Percentiles rank a stretch among this genome's conserved stretches.
phyloP scores from a whole-genome alignment of 129 eudicot species.

The Centrapalus pauciflorus region DNA sequence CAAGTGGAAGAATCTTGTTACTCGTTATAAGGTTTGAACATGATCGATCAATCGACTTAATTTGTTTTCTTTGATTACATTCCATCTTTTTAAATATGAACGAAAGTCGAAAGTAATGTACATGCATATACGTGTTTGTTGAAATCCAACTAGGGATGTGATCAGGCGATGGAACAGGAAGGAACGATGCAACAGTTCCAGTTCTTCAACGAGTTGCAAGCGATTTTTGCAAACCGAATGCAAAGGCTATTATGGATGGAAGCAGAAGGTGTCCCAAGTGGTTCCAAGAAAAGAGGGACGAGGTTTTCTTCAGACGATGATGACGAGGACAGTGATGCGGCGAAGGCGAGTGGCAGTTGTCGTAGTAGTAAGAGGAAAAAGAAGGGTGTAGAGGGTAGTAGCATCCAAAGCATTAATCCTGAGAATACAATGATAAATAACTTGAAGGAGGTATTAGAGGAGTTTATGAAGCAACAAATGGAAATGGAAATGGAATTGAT shows the following conservation, averaged over 20 bases:
- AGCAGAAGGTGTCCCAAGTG: conserved; percentile 46
- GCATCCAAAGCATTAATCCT: background rate
- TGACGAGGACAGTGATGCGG: conserved; percentile 45
- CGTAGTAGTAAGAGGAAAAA: conserved; percentile 49
- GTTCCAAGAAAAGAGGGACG: conserved; percentile 39
- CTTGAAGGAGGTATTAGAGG: conserved; percentile 68
- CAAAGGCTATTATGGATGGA: conserved; percentile 81
- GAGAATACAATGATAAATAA: conserved; percentile 5
- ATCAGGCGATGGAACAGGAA: conserved; percentile 78
- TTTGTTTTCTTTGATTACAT: too few relatives aligned
- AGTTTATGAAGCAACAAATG: conserved; percentile 70
- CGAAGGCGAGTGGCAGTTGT: conserved; percentile 5
- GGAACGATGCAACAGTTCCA: conserved; percentile 75
- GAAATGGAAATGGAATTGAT: conserved; percentile 71
- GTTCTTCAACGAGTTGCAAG: conserved; percentile 66
- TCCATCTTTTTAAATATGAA: too few relatives aligned
- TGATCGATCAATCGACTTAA: too few relatives aligned
- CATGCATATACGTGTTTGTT: too few relatives aligned
- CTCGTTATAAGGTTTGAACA: conserved; percentile 64
- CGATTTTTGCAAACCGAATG: conserved; percentile 65
- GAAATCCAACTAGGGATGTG: conserved; percentile 88
- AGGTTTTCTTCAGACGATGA: conserved; percentile 71
- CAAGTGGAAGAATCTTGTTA: conserved; percentile 90
- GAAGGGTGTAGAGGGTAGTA: conserved; percentile 10
- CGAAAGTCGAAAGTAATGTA: too few relatives aligned